Evolutionary conservation across 2,329 filamentous ascomycete genomes (phyloP).

Genomic region (Ophiocordyceps robertsii): DNA sequence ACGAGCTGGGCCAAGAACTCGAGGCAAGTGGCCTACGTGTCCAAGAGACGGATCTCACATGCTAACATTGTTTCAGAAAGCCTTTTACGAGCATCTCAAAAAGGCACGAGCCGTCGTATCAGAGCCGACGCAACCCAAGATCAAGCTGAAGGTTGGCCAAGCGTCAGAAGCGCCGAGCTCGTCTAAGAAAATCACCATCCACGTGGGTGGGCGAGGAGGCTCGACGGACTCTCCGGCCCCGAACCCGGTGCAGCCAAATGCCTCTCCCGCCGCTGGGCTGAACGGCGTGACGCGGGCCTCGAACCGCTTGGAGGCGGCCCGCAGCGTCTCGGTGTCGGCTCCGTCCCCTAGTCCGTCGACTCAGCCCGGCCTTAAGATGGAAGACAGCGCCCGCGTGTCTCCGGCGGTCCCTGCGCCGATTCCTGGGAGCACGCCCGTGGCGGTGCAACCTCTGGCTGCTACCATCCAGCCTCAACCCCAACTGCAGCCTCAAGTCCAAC

Average conservation of each 20-base stretch:
- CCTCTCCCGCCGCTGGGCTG: slow-evolving; percentile 9
- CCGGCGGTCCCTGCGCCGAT: slow-evolving; percentile 10
- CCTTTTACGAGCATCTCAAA: slow-evolving; percentile 54
- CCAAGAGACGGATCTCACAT: background rate
- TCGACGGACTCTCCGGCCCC: slow-evolving; percentile 37
- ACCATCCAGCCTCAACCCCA: background rate
- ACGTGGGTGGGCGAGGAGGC: slow-evolving; percentile 47
- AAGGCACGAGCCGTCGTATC: slow-evolving; percentile 60
- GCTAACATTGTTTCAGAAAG: slow-evolving; percentile 35
- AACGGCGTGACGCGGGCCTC: slow-evolving; percentile 11
- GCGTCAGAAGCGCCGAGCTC: slow-evolving; percentile 28
- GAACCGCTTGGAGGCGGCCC: slow-evolving; percentile 21
- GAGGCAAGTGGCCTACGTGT: slow-evolving; percentile 40
- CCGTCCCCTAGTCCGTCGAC: slow-evolving; percentile 32
- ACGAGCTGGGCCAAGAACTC: slow-evolving; percentile 60
- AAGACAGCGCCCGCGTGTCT: slow-evolving; percentile 16
- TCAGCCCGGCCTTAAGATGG: slow-evolving; percentile 19
- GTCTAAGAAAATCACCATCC: slow-evolving; percentile 57
- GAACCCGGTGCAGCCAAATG: slow-evolving; percentile 16
- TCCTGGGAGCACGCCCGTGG: slow-evolving; percentile 4
- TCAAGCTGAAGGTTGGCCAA: slow-evolving; percentile 62
- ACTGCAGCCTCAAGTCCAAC: too few relatives aligned
- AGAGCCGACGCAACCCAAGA: slow-evolving; percentile 61
- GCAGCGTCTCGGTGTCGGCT: slow-evolving; percentile 24
- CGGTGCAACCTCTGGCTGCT: background rate